A percentile compares a stretch with the other conserved stretches of the same genome.
These are phyloP conservation scores for Dujonia santamariae DNA, from an alignment of 1,139 yeast species.

Conservation along the genomic window DNA sequence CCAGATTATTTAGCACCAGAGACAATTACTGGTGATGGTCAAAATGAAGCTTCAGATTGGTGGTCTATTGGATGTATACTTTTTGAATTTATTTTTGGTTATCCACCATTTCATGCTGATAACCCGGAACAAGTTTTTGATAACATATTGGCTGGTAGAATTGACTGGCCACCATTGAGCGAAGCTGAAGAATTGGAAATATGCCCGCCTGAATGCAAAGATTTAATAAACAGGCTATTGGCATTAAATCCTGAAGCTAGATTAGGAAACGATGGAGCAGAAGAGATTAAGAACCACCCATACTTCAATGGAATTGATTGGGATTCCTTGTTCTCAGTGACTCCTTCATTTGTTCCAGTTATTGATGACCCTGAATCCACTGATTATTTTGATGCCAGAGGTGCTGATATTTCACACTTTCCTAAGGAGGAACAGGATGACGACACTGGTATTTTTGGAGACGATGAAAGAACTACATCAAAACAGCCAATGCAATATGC, in stretches of 20 bases:
- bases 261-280: conserved; percentile 73
- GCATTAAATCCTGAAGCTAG: conserved; percentile 61
- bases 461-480: conserved; percentile 15
- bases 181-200: conserved; percentile 51
- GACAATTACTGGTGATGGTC: conserved; percentile 82
- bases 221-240: conserved; percentile 63
- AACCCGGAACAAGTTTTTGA: conserved; percentile 80
- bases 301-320: conserved; percentile 74
- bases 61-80: conserved; percentile 97
- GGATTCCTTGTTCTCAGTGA: conserved; percentile 69
- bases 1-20: conserved; percentile 98
- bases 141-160: conserved; percentile 67
- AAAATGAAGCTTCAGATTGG: conserved; percentile 92
- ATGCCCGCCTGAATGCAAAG: conserved; percentile 69
- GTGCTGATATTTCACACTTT: conserved; percentile 69
- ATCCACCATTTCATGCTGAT: conserved; percentile 89
- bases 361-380: conserved; percentile 83
- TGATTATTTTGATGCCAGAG: conserved; percentile 88
- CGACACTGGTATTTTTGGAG: conserved; percentile 12
- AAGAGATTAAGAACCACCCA: conserved; percentile 74
- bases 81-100: conserved; percentile 89
- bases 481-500: neutral
- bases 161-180: conserved; percentile 78
- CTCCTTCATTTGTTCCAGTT: conserved; percentile 81
- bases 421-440: conserved; percentile 49